phyloP scores from a whole-genome alignment of 2,329 filamentous ascomycete genomes.

The Pezicula radicicola region DNA sequence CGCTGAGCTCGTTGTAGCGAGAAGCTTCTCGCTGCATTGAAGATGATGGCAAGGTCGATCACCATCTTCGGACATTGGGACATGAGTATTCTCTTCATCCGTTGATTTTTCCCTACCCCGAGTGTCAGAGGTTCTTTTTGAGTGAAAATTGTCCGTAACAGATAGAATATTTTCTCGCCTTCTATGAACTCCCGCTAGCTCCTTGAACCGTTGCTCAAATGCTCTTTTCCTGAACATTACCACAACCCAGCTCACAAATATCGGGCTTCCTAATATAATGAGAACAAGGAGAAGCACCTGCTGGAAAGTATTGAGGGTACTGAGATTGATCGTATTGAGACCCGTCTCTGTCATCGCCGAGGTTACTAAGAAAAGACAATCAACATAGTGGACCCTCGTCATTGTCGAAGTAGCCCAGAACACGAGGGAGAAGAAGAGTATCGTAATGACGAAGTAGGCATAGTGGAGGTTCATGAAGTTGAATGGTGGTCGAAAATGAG shows the following conservation, averaged over 20 bases:
- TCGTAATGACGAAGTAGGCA: conserved; percentile 56
- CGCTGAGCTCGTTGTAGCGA: too few relatives aligned
- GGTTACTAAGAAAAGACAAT: conserved; percentile 62
- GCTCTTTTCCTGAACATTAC: conserved; percentile 55
- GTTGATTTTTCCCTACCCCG: too few relatives aligned
- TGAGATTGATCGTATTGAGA: conserved; percentile 62
- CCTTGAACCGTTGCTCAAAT: conserved; percentile 57
- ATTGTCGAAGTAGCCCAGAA: conserved; percentile 52
- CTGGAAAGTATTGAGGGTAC: conserved; percentile 61
- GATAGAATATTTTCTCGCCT: too few relatives aligned
- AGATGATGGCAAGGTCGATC: too few relatives aligned
- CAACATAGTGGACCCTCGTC: conserved; percentile 52
- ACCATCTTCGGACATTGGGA: too few relatives aligned
- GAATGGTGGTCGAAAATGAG: not conserved
- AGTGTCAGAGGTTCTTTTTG: too few relatives aligned
- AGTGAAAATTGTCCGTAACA: too few relatives aligned
- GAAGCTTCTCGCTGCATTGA: too few relatives aligned
- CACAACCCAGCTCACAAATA: conserved; percentile 62
- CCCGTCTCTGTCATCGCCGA: conserved; percentile 65
- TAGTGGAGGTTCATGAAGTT: conserved; percentile 64
- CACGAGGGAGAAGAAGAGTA: conserved; percentile 51
- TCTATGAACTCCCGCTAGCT: conserved; percentile 29
- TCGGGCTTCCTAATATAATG: conserved; percentile 60
- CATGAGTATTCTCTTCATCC: too few relatives aligned
- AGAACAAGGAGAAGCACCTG: conserved; percentile 60